Conservation (phyloP, 768 basidiomycete species). For the Lactifluus piperatus region DNA sequence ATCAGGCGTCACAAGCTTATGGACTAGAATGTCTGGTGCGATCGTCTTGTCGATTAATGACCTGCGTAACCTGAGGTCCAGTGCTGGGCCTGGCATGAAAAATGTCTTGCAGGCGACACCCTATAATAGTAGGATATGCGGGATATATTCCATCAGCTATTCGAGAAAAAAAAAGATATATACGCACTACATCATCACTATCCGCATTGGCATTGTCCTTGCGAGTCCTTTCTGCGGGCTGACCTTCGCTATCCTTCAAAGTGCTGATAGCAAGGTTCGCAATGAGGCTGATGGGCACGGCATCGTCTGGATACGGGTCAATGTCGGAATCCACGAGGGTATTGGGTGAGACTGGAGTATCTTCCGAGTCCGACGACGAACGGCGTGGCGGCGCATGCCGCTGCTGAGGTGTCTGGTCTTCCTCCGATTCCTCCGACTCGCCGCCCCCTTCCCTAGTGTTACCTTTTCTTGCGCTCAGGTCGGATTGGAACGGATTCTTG, state of each 20-base stretch:
- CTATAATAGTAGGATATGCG: conserved; percentile 27
- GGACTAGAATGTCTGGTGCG: conserved; percentile 74
- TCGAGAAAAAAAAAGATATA: conserved; percentile 20
- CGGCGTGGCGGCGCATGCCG: neutral
- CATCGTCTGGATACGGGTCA: conserved; percentile 40
- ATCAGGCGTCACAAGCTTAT: conserved; percentile 65
- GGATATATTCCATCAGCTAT: neutral
- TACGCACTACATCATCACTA: conserved; percentile 25
- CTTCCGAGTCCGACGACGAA: conserved; percentile 12
- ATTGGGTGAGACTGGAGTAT: conserved; percentile 17
- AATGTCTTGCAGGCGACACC: conserved; percentile 76
- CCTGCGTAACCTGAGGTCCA: conserved; percentile 60
- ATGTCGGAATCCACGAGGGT: conserved; percentile 26
- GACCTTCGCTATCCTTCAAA: conserved; percentile 32
- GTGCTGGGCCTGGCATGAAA: conserved; percentile 75
- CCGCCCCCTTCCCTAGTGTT: conserved; percentile 25
- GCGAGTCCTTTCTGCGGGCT: conserved; percentile 7
- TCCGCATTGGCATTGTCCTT: conserved; percentile 20
- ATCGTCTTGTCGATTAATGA: conserved; percentile 68
- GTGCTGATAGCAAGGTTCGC: conserved; percentile 63
- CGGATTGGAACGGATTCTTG: conserved; percentile 35
- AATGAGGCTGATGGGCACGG: conserved; percentile 68
- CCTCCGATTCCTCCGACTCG: conserved; percentile 25
- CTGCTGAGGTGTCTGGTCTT: neutral
- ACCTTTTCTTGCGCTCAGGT: conserved; percentile 26